Base-by-base conservation (phyloP, 345 rosid species). In the Gossypium stocksii region DNA sequence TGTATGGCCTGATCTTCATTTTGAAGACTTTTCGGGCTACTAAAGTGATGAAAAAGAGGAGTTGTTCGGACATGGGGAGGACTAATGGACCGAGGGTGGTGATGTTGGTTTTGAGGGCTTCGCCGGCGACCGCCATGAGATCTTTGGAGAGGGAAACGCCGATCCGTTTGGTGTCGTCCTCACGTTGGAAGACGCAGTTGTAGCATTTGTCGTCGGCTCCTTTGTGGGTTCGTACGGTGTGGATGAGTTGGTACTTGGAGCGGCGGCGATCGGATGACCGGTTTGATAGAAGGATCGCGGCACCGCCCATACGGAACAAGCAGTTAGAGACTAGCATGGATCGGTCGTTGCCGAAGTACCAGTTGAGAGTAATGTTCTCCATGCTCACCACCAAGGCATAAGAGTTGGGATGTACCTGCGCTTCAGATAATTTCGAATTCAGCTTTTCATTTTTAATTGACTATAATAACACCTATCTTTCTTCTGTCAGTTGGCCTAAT, bases 11-110 rank as follows among this genome's bases (percentile, higher is more conserved):
- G 29, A 54, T 38, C 20, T 74, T 63, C 61, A 53, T 46, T 14
- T 62, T 48, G 38, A 48, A n/a, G 20, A 74, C 70, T 46, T 74
- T 62, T 20, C 61, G 34, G 2, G 59, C 27, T 2, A 46, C 70
- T 9, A 48, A 43, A 1, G 59, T 64, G 0, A 25, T 45, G 2
- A 64, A 20, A 43, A 48, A 74, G 20, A 51, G 63, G 63, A 74
- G 77, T 38, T 74, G 59, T 46, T 74, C 71, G 20, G 77, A 61
- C 61, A 74, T 12, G 38, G 77, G 77, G 9, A 74, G 77, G 7
- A 74, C 61, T 9, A 63, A 23, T 13, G 59, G 77, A 1, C 77
- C 71, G 2, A 74, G 46, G 1, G 59, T 65, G 3, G 77, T 63
- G 48, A 74, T 27, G n/a, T 74, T 74, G 12, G 71, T 29, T 64